Base-by-base conservation (phyloP, 73 alveolate species). In the Tetrahymena malaccensis region DNA sequence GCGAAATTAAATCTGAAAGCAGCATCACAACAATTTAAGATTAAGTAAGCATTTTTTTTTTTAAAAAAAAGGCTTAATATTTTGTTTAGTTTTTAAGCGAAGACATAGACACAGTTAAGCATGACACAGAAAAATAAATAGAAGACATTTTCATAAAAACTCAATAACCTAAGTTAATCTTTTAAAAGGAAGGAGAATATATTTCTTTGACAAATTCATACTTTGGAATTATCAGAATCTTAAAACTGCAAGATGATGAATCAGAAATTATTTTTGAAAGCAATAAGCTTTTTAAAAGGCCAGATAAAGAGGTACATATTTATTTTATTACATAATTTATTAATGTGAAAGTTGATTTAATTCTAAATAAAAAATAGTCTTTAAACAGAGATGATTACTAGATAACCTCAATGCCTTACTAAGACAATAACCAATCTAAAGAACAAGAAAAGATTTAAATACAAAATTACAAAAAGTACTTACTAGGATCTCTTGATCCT, bases 331-430 rank as follows among this genome's bases (percentile, higher is more conserved):
- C 6, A 22, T 56, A 56, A 56, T 56, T 56, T 25, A 1, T 22
- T 35, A 4, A 25, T 56, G 12, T 10, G 16, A 22, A 56, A 7
- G 0, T 22, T 56, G 1, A 22, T 56, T 56, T 70, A 27, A 70
- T 22, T 12, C 17, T 5, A 70, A n/a, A n/a, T n/a, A 27, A 70
- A 70, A 70, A 70, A 27, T 12, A 70, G 89, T 94, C 95, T 95
- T 96, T 25, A 70, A 43, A 43, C 85, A 94, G 93, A 96, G 96
- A 44, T 43, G 94, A 25, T 25, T 85, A 85, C 55, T 96, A 19
- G 94, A 96, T 43, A 5, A 84, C 83, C 43, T 94, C 94, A 95
- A 96, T 96, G 40, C 94, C 22, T 93, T 85, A 95, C 93, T 43
- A 57, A 43, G 94, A 83, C 38, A 95, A 93, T 95, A 94, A 11